Conservation (phyloP, 129 eudicot genomes). For the Artemisia argyi region DNA sequence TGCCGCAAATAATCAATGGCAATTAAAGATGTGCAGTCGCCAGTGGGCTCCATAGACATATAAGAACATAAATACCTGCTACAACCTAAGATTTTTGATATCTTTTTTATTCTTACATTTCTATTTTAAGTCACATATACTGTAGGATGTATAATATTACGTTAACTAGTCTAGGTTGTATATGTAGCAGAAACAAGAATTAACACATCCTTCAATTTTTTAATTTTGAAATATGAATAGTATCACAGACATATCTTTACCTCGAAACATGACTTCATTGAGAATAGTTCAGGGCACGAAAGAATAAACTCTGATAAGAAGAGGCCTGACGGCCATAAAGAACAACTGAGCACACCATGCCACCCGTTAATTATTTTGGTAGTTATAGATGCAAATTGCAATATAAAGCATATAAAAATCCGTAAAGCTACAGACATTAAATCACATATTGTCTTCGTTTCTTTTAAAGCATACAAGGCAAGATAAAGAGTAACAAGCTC, state of each 20-base stretch:
- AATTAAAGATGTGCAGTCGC: background rate
- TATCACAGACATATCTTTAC: constrained; percentile 38
- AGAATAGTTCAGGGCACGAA: constrained; percentile 75
- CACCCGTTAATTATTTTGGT: constrained; percentile 5
- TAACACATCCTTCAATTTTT: background rate
- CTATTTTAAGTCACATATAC: background rate
- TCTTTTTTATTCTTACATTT: background rate
- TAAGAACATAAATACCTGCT: background rate
- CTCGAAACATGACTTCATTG: constrained; percentile 84
- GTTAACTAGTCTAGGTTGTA: too few relatives aligned
- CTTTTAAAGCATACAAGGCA: background rate
- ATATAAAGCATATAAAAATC: background rate
- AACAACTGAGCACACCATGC: constrained; percentile 59
- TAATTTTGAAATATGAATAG: background rate
- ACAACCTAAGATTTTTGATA: constrained; percentile 13
- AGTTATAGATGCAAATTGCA: constrained; percentile 6
- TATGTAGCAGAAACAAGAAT: background rate
- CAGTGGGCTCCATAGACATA: background rate
- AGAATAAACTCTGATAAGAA: constrained; percentile 90
- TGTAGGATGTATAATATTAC: background rate
- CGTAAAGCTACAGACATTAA: background rate
- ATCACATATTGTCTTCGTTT: background rate
- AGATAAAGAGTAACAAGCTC: background rate
- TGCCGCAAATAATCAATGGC: background rate
- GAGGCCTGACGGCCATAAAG: constrained; percentile 92